These are phyloP conservation scores for Russula griseocarnosa DNA, from an alignment of 768 basidiomycete species.

Conservation along the genomic window DNA sequence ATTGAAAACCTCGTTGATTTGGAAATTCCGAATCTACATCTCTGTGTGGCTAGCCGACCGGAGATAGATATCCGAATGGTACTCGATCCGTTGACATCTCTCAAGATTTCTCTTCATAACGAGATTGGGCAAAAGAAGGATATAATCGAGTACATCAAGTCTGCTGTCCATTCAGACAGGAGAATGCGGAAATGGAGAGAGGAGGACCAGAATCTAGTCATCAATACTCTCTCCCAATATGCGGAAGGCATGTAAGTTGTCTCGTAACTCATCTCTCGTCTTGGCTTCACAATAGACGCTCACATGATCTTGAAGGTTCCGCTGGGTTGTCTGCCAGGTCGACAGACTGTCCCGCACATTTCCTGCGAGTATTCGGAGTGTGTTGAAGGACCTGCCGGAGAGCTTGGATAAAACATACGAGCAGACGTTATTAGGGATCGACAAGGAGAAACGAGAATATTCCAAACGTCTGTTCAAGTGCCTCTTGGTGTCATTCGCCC, in stretches of 20 bases:
- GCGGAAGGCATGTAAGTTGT: constrained; percentile 13
- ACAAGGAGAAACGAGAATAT: too few species aligned
- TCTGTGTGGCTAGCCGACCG: constrained; percentile 7
- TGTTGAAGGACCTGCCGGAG: too few species aligned
- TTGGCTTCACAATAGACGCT: too few species aligned
- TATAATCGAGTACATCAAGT: background rate
- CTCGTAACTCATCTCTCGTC: too few species aligned
- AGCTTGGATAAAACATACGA: too few species aligned
- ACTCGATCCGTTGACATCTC: background rate
- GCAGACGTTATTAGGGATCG: too few species aligned
- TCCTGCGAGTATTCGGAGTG: too few species aligned
- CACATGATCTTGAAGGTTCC: too few species aligned
- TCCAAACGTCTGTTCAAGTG: too few species aligned
- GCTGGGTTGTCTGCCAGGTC: too few species aligned
- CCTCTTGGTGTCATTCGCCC: too few species aligned
- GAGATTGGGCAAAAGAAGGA: constrained; percentile 4
- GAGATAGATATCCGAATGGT: constrained; percentile 4
- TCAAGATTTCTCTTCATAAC: background rate
- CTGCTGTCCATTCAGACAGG: background rate
- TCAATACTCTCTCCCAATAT: background rate
- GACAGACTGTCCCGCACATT: too few species aligned
- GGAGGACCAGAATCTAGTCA: background rate
- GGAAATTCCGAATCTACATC: background rate
- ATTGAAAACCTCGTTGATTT: background rate
- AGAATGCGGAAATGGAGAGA: constrained; percentile 10